Percentiles rank a stretch among this genome's conserved stretches.
These are phyloP conservation scores for Penicillium waksmanii DNA, from an alignment of 495 filamentous ascomycete genomes.

Conservation along the genomic window DNA sequence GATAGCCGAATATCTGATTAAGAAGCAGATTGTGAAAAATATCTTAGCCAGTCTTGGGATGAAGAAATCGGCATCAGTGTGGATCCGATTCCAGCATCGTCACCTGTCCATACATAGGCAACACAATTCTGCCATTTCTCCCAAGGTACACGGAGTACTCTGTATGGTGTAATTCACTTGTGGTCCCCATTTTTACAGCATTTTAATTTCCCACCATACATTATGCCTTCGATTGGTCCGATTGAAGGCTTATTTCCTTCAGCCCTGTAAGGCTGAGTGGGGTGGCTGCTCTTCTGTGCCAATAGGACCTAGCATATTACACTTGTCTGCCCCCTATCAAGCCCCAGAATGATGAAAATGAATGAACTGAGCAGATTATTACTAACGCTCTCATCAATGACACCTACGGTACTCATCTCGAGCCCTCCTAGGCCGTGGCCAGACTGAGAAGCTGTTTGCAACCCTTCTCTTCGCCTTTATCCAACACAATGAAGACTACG, in stretches of 20 bases:
- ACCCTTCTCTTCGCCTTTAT: neutral
- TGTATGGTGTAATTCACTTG: neutral
- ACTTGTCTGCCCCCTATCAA: neutral
- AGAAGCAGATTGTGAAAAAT: neutral
- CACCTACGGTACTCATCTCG: neutral
- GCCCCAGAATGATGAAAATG: neutral
- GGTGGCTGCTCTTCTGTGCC: neutral
- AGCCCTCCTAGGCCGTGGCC: neutral
- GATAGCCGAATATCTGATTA: too few relatives aligned
- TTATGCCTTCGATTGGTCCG: neutral
- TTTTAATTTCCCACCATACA: neutral
- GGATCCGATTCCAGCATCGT: neutral
- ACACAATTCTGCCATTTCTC: neutral
- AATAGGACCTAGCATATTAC: neutral
- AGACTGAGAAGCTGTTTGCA: neutral
- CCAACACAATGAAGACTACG: neutral
- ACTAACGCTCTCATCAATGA: neutral
- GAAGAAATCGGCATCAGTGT: neutral
- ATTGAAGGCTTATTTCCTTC: constrained; percentile 1
- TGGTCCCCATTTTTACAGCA: neutral
- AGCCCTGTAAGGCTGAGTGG: constrained; percentile 7
- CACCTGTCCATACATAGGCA: neutral
- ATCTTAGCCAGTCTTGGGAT: neutral
- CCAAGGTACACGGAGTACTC: neutral
- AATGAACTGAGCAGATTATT: neutral